Evolutionary conservation across 2,329 filamentous ascomycete species (phyloP).

Genomic region (Fusarium chlamydosporum): DNA sequence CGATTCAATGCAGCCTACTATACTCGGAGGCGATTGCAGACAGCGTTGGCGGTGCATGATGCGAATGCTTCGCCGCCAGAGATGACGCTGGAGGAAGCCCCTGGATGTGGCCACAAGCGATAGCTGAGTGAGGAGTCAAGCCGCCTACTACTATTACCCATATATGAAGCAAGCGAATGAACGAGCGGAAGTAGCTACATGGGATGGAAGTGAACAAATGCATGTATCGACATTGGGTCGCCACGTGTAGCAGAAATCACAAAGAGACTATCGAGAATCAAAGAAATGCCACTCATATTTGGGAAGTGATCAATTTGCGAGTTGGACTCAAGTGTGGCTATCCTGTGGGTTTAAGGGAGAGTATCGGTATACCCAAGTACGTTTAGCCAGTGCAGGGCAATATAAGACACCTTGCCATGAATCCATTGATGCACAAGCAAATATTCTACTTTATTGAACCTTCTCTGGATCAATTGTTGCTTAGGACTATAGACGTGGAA

Average conservation of each 20-base stretch:
- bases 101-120: slow-evolving; percentile 39
- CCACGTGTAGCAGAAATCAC: slow-evolving; percentile 50
- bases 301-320: slow-evolving; percentile 6
- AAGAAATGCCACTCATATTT: slow-evolving; percentile 47
- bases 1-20: slow-evolving; percentile 44
- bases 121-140: slow-evolving; percentile 33
- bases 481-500: neutral
- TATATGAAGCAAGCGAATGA: slow-evolving; percentile 43
- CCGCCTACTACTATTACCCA: slow-evolving; percentile 21
- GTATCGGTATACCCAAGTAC: neutral
- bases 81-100: slow-evolving; percentile 35
- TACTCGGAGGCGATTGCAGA: slow-evolving; percentile 46
- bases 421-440: neutral
- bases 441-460: neutral
- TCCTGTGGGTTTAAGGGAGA: slow-evolving; percentile 18
- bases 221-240: slow-evolving; percentile 46
- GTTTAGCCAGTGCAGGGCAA: slow-evolving; percentile 2
- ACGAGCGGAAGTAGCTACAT: slow-evolving; percentile 42
- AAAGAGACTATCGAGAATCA: slow-evolving; percentile 51
- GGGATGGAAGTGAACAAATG: slow-evolving; percentile 43
- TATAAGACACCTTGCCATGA: neutral
- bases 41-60: slow-evolving; percentile 29
- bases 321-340: neutral
- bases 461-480: neutral
- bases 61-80: slow-evolving; percentile 30